Conservation (phyloP, 2,329 filamentous ascomycete species). For the Escovopsis sp. region DNA sequence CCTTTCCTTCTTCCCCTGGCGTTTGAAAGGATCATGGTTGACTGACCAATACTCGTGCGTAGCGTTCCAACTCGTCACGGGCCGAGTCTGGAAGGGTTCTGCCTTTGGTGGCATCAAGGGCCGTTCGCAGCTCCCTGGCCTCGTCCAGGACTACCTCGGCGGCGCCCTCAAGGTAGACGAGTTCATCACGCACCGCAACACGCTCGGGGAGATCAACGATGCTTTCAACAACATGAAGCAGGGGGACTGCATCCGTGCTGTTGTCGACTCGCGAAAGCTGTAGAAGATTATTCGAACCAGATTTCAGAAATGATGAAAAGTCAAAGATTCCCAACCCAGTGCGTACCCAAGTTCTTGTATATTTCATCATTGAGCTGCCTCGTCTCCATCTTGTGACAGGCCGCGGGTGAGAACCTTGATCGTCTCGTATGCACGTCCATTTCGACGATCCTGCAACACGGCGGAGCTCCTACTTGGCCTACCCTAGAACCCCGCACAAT, state of each 20-base stretch:
- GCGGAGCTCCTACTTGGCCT: too few species aligned
- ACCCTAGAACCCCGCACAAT: too few species aligned
- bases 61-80: constrained; percentile 98
- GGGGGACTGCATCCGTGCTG: constrained; percentile 92
- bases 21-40: background rate
- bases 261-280: constrained; percentile 50
- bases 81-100: constrained; percentile 94
- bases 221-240: constrained; percentile 91
- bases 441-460: too few species aligned
- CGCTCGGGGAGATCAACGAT: constrained; percentile 67
- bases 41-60: background rate
- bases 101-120: constrained; percentile 98
- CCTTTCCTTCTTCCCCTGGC: background rate
- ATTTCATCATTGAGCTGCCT: too few species aligned
- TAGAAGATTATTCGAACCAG: constrained; percentile 1
- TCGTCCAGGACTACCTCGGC: constrained; percentile 79
- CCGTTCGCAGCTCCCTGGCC: constrained; percentile 72
- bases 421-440: background rate
- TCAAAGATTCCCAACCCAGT: too few species aligned
- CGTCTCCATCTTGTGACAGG: too few species aligned
- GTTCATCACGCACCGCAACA: constrained; percentile 95
- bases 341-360: too few species aligned
- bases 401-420: background rate
- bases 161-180: constrained; percentile 95
- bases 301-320: too few species aligned